Percentiles rank a stretch among this genome's conserved stretches.
These are phyloP conservation scores for Pharnaceum exiguum DNA, from an alignment of 148 eudicot species.

Conservation along the genomic window DNA sequence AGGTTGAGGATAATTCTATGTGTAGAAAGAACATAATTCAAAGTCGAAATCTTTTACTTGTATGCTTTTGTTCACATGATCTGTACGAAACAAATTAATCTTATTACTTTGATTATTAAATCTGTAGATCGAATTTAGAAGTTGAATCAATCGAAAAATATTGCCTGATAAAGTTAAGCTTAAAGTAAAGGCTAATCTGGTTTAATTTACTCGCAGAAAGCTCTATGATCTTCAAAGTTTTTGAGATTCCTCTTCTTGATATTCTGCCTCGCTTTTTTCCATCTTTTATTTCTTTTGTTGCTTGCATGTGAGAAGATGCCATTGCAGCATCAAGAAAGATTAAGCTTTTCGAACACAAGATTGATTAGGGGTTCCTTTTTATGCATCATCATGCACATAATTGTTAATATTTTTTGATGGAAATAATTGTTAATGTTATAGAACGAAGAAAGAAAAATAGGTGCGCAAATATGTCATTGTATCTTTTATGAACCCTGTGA, in stretches of 20 bases:
- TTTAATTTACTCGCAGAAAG: slow-evolving; percentile 1
- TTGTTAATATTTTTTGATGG: too few species aligned
- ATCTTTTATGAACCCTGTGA: too few species aligned
- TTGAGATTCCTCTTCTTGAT: slow-evolving; percentile 23
- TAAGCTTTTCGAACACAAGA: not conserved
- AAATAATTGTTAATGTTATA: too few species aligned
- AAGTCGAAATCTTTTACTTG: not conserved
- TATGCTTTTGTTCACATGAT: slow-evolving; percentile 3
- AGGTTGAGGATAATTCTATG: too few species aligned
- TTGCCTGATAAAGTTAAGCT: slow-evolving; percentile 9
- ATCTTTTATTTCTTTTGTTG: slow-evolving; percentile 12
- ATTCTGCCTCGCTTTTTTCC: slow-evolving; percentile 11
- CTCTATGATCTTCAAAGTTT: slow-evolving; percentile 2
- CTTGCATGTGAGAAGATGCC: slow-evolving; percentile 37
- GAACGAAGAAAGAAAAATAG: too few species aligned
- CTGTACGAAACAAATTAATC: not conserved
- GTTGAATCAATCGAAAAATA: too few species aligned
- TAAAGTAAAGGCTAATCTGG: slow-evolving; percentile 22
- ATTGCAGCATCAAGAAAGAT: slow-evolving; percentile 16
- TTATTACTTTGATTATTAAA: not conserved
- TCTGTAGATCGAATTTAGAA: too few species aligned
- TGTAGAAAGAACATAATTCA: too few species aligned
- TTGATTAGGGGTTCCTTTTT: not conserved
- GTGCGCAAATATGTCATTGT: too few species aligned
- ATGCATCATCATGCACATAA: not conserved